phyloP scores from a whole-genome alignment of 352 stramenopile genomes.

The Phytophthora pistaciae region DNA sequence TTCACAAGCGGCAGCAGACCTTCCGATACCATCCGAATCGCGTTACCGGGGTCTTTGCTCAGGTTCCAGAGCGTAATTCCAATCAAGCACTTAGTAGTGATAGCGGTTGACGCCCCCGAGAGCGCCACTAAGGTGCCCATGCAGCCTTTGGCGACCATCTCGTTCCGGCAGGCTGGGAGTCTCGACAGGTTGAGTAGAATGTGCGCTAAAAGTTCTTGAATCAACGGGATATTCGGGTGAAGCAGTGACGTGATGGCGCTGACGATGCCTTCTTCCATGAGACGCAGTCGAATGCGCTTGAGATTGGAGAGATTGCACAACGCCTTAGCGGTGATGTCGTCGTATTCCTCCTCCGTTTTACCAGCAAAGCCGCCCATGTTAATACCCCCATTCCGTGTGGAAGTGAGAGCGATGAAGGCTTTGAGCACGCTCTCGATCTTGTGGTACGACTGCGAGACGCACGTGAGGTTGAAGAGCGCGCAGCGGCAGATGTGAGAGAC shows the following conservation, averaged over 20 bases:
- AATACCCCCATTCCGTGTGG: constrained; percentile 35
- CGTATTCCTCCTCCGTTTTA: constrained; percentile 45
- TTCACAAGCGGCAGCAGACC: constrained; percentile 69
- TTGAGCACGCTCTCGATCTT: constrained; percentile 91
- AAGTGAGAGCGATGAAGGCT: constrained; percentile 72
- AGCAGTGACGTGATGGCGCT: constrained; percentile 72
- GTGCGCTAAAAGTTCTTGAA: constrained; percentile 74
- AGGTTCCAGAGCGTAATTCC: constrained; percentile 71
- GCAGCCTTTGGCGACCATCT: constrained; percentile 79
- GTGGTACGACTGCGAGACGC: constrained; percentile 83
- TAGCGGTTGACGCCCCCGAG: constrained; percentile 35
- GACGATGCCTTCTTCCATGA: constrained; percentile 92
- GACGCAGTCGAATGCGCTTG: constrained; percentile 77
- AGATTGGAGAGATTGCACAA: constrained; percentile 92
- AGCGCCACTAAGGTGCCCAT: constrained; percentile 68
- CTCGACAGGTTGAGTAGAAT: constrained; percentile 80
- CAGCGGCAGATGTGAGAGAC: constrained; percentile 73
- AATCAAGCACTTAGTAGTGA: constrained; percentile 61
- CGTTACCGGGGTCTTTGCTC: constrained; percentile 74
- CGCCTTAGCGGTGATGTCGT: constrained; percentile 74
- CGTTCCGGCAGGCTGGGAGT: constrained; percentile 62
- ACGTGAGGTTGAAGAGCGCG: constrained; percentile 92
- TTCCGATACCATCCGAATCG: constrained; percentile 82
- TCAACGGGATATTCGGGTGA: constrained; percentile 47
- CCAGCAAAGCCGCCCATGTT: constrained; percentile 3